Evolutionary conservation across 495 filamentous ascomycete species (phyloP), one percentile per base, ranked within the genome.

Genomic region (Sphaerosporella brunnea): DNA sequence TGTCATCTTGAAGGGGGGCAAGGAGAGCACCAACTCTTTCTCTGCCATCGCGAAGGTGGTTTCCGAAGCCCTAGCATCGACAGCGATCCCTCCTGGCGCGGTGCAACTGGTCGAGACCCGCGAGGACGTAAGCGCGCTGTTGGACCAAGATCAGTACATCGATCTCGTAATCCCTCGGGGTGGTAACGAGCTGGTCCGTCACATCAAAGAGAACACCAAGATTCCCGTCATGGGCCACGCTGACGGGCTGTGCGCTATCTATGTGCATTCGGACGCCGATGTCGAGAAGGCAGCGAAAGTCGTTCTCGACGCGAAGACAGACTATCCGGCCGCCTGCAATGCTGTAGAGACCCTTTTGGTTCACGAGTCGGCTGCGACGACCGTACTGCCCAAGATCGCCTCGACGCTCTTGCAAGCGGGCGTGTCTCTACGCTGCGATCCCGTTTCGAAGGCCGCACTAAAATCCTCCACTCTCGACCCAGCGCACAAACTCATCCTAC

Each of bases 271-370:
- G 10, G 82, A 87, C 37, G 88, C 83, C 21, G 78, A 88, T 52
- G 64, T 66, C 18, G 66, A 73, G 20, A 78, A 78, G 58, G 81
- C 84, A 21, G 71, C 75, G 10, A 80, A 78, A 46, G 80, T 95
- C 18, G 68, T 96, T 15, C 66, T 93, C 51, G 92, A 99, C 64
- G 79, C 88, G 18, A 99, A 99, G 63, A 81, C 80, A 4, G 75
- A 78, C 62, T 99, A 99, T 62, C 82, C 87, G 4, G 92, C 90
- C n/a, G 90, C 87, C 15, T 99, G 90, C 69, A 99, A 99, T 64
- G 73, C 78, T 21, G 64, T 93, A 24, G 90, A 99, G 63, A 87
- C 85, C 1, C 67, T 99, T 0, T 73, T 99, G 10, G 78, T 96
- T 21, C 79, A 96, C 52, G 69, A 84, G 48, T 67, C 71, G 25